Conservation (phyloP, 352 stramenopile genomes). For the Phytopythium aichiense region DNA sequence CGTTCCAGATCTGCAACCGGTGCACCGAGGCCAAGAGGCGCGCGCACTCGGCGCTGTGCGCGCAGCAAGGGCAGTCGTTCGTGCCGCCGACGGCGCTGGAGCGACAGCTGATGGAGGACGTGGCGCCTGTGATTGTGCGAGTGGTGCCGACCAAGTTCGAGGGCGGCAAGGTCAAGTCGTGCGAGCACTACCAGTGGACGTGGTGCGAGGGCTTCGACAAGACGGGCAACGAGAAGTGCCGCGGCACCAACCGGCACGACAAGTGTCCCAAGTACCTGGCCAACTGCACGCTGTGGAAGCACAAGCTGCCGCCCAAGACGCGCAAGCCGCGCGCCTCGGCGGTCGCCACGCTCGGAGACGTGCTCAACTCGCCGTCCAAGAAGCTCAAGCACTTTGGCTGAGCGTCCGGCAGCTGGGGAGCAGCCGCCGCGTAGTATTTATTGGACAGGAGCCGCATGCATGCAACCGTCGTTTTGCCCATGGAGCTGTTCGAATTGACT, state of each 20-base stretch:
- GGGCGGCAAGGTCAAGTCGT: constrained; percentile 79
- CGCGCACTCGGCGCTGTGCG: constrained; percentile 48
- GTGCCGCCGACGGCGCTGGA: constrained; percentile 43
- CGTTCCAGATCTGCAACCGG: constrained; percentile 86
- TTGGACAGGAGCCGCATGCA: not conserved
- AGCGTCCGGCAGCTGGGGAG: not conserved
- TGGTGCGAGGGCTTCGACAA: constrained; percentile 86
- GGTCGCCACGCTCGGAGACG: constrained; percentile 25
- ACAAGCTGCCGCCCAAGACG: constrained; percentile 83
- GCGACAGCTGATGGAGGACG: constrained; percentile 70
- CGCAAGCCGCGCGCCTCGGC: constrained; percentile 58
- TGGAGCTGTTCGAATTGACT: not conserved
- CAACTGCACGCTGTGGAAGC: constrained; percentile 85
- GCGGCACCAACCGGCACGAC: constrained; percentile 79
- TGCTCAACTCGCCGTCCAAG: constrained; percentile 82
- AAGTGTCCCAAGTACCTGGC: constrained; percentile 85
- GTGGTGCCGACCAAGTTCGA: constrained; percentile 67
- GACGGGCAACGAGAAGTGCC: constrained; percentile 81
- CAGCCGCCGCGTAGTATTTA: constrained; percentile 1
- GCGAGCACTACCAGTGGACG: constrained; percentile 84
- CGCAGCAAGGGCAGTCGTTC: constrained; percentile 47
- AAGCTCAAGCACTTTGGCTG: constrained; percentile 80
- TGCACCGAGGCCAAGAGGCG: constrained; percentile 76
- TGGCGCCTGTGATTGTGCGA: constrained; percentile 70
- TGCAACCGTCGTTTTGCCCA: not conserved